Base-by-base conservation (phyloP, 2,329 filamentous ascomycete genomes). In the Aureobasidium lini region DNA sequence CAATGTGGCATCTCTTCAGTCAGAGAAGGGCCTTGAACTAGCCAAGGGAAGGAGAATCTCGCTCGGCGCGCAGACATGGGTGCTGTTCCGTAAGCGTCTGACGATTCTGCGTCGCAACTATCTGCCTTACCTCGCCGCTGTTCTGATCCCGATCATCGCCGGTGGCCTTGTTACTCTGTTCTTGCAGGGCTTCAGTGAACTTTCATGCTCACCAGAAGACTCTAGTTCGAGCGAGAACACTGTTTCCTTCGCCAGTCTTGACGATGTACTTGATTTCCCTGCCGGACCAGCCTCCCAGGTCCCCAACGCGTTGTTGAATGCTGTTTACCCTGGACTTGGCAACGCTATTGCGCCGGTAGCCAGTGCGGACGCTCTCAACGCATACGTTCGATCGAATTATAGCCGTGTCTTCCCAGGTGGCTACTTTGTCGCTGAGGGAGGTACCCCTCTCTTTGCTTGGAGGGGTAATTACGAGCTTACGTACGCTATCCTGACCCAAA, bases 151-250 rank as follows among this genome's bases (percentile, higher is more conserved):
- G 0, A 82, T 96, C 57, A 77, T 90, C 59, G 88, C 90, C 1
- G 88, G 90, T 16, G 90, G 86, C 0, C 75, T 96, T 15, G 89
- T 91, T 0, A 89, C 87, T 3, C 77, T 95, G 2, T 92, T 93
- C 66, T 75, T 96, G 7, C 79, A 81, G 44, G 73, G 76, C 48
- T 84, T 84, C 65, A 65, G 71, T 4, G 77, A 77, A 1, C 75
- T 80, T 0, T 79, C 79, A 0, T 76, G 76, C 37, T 80, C 62
- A 67, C 77, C 76, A 10, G 69, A 69, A 13, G 61, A 62, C 8
- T 32, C 44, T 10, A 49, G 36, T 28, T 58, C 54, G 6, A 58
- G 3, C 7, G 54, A 58, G 23, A 16, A 32, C 5, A 15, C 42
- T 10, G 48, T 64, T 3, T 66, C 66, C 2, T 57, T 72, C 4